Conservation (phyloP, 2,329 filamentous ascomycete species). For the Coniochaeta hoffmannii region DNA sequence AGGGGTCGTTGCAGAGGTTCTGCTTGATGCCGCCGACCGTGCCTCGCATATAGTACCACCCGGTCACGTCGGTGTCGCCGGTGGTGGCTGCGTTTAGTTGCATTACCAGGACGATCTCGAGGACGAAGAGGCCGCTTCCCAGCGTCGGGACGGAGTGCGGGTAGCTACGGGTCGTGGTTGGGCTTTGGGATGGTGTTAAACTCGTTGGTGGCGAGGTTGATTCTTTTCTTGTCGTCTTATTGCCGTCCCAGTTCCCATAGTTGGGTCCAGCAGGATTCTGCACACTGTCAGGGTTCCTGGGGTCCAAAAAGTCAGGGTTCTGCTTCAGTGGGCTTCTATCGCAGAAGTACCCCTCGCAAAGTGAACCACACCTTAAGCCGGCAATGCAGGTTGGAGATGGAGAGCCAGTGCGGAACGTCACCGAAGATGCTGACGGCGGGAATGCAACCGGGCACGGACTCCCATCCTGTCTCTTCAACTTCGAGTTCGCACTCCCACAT, state of each 20-base stretch:
- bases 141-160: not conserved
- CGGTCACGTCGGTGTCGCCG: not conserved
- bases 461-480: not conserved
- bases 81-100: not conserved
- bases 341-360: conserved; percentile 8
- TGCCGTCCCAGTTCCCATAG: conserved; percentile 6
- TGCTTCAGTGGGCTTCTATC: conserved; percentile 1
- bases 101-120: not conserved
- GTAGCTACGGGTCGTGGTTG: not conserved
- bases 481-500: not conserved
- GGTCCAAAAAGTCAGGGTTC: conserved; percentile 9
- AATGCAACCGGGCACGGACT: not conserved
- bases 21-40: not conserved
- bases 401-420: conserved; percentile 1
- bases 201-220: not conserved
- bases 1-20: not conserved
- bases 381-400: conserved; percentile 5
- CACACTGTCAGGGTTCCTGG: conserved; percentile 7
- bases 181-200: not conserved
- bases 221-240: not conserved
- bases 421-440: not conserved
- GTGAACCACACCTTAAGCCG: not conserved
- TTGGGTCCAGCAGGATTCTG: conserved; percentile 6
- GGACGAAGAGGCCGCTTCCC: not conserved
- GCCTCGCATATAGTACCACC: not conserved